phyloP scores from a whole-genome alignment of 164 flowering plant species.

The Santalum album region DNA sequence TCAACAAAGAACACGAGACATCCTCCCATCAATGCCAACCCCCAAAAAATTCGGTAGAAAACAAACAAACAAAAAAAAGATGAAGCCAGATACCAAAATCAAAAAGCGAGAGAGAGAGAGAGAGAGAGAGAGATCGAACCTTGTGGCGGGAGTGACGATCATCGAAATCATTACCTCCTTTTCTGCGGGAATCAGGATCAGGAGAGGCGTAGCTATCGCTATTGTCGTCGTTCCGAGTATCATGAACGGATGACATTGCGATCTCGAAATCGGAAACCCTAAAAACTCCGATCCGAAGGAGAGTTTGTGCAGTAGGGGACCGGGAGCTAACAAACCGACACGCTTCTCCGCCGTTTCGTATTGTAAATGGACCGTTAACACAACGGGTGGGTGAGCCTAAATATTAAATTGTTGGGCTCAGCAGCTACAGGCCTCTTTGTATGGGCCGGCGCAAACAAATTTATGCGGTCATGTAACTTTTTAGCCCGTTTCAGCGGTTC shows the following conservation, averaged over 20 bases:
- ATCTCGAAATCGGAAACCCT: not conserved
- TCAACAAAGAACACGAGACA: too few species aligned
- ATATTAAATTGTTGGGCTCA: too few species aligned
- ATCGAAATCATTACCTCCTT: slow-evolving; percentile 2
- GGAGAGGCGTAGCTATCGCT: not conserved
- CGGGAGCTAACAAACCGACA: too few species aligned
- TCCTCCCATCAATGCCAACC: not conserved
- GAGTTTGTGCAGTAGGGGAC: too few species aligned
- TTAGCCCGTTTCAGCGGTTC: too few species aligned
- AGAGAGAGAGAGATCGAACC: slow-evolving; percentile 4
- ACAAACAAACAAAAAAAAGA: not conserved
- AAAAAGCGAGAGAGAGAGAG: not conserved
- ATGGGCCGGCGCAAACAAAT: too few species aligned
- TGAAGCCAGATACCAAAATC: not conserved
- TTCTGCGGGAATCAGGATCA: not conserved
- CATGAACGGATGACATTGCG: slow-evolving; percentile 3
- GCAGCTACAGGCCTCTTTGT: too few species aligned
- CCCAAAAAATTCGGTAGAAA: not conserved
- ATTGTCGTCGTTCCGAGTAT: slow-evolving; percentile 6
- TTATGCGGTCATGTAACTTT: too few species aligned
- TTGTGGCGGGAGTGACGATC: slow-evolving; percentile 10
- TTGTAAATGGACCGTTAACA: too few species aligned
- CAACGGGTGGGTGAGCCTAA: too few species aligned
- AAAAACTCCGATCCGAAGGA: not conserved
- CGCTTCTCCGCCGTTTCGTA: too few species aligned